phyloP scores from a whole-genome alignment of 768 basidiomycete species.

The Leucocoprinus sp. region DNA sequence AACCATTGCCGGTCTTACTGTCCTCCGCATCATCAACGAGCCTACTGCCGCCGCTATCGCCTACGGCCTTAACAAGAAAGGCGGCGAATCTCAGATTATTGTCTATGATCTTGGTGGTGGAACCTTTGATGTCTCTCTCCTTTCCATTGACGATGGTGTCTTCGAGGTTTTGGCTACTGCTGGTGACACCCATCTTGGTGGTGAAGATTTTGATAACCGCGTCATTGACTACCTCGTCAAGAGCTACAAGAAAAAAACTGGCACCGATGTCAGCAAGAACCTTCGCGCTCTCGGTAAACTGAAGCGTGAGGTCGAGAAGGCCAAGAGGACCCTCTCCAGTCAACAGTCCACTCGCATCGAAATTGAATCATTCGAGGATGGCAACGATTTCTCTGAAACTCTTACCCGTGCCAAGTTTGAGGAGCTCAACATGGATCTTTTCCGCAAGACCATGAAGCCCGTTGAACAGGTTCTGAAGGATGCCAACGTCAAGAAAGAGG shows the following conservation, averaged over 20 bases:
- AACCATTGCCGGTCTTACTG: slow-evolving; percentile 87
- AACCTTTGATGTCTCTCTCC: slow-evolving; percentile 96
- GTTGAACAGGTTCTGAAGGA: slow-evolving; percentile 99
- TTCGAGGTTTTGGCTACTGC: slow-evolving; percentile 88
- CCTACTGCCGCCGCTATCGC: slow-evolving; percentile 97
- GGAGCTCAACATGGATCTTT: slow-evolving; percentile 97
- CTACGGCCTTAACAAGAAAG: slow-evolving; percentile 96
- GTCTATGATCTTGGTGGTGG: slow-evolving; percentile 99
- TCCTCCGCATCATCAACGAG: slow-evolving; percentile 97
- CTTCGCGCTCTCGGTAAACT: slow-evolving; percentile 83
- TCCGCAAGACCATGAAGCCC: slow-evolving; percentile 99
- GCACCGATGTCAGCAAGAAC: slow-evolving; percentile 74
- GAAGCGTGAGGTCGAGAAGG: slow-evolving; percentile 89
- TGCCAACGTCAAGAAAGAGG: slow-evolving; percentile 96
- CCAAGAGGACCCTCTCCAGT: slow-evolving; percentile 86
- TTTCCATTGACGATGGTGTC: slow-evolving; percentile 90
- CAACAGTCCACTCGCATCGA: slow-evolving; percentile 90
- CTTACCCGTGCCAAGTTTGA: slow-evolving; percentile 98
- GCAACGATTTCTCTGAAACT: slow-evolving; percentile 96
- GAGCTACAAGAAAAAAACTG: slow-evolving; percentile 87
- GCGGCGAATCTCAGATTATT: slow-evolving; percentile 89
- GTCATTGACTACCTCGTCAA: slow-evolving; percentile 88
- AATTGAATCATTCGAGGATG: slow-evolving; percentile 92
- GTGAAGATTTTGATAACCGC: slow-evolving; percentile 94
- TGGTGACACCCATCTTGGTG: slow-evolving; percentile 91